Conservation (phyloP, 2,329 filamentous ascomycete genomes). For the Talaromyces sp. region DNA sequence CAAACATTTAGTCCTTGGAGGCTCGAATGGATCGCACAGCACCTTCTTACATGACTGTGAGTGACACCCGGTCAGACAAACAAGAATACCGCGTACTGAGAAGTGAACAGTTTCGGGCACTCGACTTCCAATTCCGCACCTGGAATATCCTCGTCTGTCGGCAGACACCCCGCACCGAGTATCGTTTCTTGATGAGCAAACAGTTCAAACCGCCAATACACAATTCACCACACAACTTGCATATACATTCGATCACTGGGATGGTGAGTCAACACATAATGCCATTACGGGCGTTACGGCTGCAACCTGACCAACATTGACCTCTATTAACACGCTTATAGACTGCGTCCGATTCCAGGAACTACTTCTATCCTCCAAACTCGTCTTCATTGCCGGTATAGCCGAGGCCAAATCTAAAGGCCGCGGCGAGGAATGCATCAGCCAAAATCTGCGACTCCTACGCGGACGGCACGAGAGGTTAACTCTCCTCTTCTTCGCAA, state of each 20-base stretch:
- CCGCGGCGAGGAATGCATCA: slow-evolving; percentile 45
- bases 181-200: slow-evolving; percentile 44
- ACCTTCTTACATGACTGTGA: slow-evolving; percentile 40
- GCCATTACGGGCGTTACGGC: neutral
- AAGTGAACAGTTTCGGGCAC: slow-evolving; percentile 32
- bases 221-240: slow-evolving; percentile 41
- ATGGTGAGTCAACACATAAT: slow-evolving; percentile 25
- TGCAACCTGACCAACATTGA: neutral
- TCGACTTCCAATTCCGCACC: slow-evolving; percentile 40
- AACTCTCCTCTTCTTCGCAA: slow-evolving; percentile 41
- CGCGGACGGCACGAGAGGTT: slow-evolving; percentile 35
- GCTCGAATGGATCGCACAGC: slow-evolving; percentile 35
- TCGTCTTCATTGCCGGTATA: slow-evolving; percentile 42
- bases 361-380: slow-evolving; percentile 35
- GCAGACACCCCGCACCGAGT: slow-evolving; percentile 36
- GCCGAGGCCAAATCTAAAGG: slow-evolving; percentile 45
- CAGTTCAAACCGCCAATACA: slow-evolving; percentile 37
- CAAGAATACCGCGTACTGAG: neutral
- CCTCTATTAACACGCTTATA: slow-evolving; percentile 17
- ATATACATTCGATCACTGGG: slow-evolving; percentile 44
- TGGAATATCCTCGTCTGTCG: slow-evolving; percentile 41
- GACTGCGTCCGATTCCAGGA: slow-evolving; percentile 44
- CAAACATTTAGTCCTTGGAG: slow-evolving; percentile 38
- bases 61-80: slow-evolving; percentile 17
- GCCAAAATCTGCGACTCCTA: slow-evolving; percentile 42